Evolutionary conservation across 2,329 filamentous ascomycete species (phyloP), one percentile per base, ranked within the genome.

Genomic region (Ophiostoma ips): DNA sequence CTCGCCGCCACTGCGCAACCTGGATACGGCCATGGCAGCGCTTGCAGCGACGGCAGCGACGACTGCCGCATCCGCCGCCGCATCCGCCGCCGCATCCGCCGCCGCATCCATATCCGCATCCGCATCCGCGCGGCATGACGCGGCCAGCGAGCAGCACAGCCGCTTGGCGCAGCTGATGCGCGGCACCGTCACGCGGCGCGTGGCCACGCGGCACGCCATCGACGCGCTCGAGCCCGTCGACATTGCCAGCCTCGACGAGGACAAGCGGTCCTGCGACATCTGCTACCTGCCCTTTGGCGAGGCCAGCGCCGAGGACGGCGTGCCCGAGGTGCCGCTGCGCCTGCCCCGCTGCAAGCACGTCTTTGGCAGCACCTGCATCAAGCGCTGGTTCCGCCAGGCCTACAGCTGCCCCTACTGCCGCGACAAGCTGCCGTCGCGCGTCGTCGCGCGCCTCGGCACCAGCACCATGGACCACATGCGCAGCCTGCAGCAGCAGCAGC

Each of bases 391-490:
- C 38, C 68, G 76, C 48, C 75, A 81, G 43, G 75, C 75, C 2
- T 72, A 79, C 56, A 79, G 68, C 50, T 83, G 79, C 55, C 79
- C 79, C 0, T 81, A 81, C 57, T 83, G 79, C 60, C 72, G 79
- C 24, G 71, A 77, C 54, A 78, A 79, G 57, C 65, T 83, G 21
- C 74, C 70, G 3, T 73, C 40, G 12, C 37, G 24, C 18, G 5
- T 13, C 19, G 19, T 15, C 5, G 8, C 19, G 19, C 37, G 12
- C 19, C 2, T 34, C 31, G 5, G 24, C 18, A 7, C 19, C 10
- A 18, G 37, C 12, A 18, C 11, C 18, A 11, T 41, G 18, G 18
- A 41, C 2, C 37, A 21, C 7, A 12, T 7, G 16, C n/a, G 16
- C 5, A 15, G 10, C 11, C 16, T 19, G 16, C 36, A 38, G 24